Evolutionary conservation across 2,329 filamentous ascomycete genomes (phyloP), one percentile per base, ranked within the genome.

Genomic region (Moelleriella libera): DNA sequence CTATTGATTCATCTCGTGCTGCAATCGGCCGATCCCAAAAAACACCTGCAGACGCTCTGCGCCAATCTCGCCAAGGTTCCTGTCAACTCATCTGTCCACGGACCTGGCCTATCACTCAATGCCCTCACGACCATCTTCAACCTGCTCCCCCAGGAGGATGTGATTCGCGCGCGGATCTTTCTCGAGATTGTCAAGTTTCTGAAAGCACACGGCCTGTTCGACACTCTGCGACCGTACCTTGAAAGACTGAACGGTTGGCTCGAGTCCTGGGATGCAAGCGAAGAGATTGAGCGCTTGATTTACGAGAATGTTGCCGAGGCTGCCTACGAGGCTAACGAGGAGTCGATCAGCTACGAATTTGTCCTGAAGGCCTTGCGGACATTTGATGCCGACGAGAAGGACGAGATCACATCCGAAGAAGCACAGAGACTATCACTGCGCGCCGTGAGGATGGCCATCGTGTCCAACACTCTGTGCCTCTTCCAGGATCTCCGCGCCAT

Each of bases 41-140:
- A 85, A 68, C 85, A 92, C 71, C 82, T 98, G 55, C 85, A 87
- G 50, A 78, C 78, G 58, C 82, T 98, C 60, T 97, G 92, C 79
- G 75, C 82, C 60, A 90, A 94, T 70, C 85, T 98, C 61, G 80
- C 80, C 55, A 84, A 87, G 65, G 90, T 92, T 53, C 80, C 97
- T 62, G 80, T 83, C 52, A 86, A 85, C 52, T 94, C 90, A 45
- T 85, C 88, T 47, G 73, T 83, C 57, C 89, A 95, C 70, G 88
- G 89, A 57, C 75, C 84, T 52, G 83, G 85, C 45, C 78, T 98
- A 54, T 88, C 88, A 54, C 83, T 97, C 57, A 88, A 88, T 55
- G 85, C 92, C 57, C 79, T 98, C 57, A 88, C 87, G 62, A 96
- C 89, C 58, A 81, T 98, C 61, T 98, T 97, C 82, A 98, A 98